Conservation (phyloP, 2,329 filamentous ascomycete species). For the Aspergillus ibericus region DNA sequence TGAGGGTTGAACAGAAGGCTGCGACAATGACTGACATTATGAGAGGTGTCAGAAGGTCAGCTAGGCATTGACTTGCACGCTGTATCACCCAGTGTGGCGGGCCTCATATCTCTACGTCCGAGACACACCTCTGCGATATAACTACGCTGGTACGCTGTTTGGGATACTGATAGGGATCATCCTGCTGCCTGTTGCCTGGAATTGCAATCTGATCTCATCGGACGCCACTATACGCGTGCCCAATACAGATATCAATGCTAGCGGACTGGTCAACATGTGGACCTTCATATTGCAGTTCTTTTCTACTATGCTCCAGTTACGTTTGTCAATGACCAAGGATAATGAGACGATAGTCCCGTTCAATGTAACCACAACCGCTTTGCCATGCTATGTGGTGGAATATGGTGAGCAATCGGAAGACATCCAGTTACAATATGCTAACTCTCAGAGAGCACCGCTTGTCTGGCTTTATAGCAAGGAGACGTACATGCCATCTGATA, state of each 20-base stretch:
- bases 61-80: background rate
- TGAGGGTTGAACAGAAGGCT: background rate
- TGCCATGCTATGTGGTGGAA: conserved; percentile 48
- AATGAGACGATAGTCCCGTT: background rate
- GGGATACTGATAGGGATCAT: background rate
- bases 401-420: conserved; percentile 40
- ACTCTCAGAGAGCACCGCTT: conserved; percentile 45
- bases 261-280: background rate
- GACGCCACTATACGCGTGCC: background rate
- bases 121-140: background rate
- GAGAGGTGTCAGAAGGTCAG: background rate
- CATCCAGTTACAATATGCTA: background rate
- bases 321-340: background rate
- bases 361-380: conserved; percentile 17
- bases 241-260: background rate
- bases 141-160: background rate
- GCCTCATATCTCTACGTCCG: background rate
- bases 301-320: background rate
- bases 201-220: too few species aligned
- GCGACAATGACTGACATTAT: background rate
- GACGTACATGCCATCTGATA: conserved; percentile 52
- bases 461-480: conserved; percentile 53
- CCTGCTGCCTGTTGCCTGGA: background rate
- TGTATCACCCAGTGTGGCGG: background rate
- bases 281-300: background rate